phyloP scores from a whole-genome alignment of 2,329 filamentous ascomycete genomes.

The Aspergillus japonicus region DNA sequence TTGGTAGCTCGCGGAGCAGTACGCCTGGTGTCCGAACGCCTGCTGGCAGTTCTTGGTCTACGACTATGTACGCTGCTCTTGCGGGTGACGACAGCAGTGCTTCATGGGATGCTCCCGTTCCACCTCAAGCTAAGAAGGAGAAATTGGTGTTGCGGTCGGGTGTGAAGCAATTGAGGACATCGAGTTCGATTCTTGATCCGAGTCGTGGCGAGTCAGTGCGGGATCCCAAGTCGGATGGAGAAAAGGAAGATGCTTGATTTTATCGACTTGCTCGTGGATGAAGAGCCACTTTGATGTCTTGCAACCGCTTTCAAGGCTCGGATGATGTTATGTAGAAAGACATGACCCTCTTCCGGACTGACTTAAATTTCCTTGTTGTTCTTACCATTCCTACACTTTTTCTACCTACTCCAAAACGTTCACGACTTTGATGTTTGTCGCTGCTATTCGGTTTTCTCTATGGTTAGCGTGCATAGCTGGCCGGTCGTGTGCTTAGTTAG shows the following conservation, averaged over 20 bases:
- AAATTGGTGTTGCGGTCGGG: conserved; percentile 37
- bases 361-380: too few species aligned
- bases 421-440: neutral
- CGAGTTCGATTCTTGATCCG: conserved; percentile 17
- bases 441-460: neutral
- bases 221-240: neutral
- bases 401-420: too few species aligned
- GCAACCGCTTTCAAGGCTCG: too few species aligned
- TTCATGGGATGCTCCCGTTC: conserved; percentile 1
- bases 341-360: too few species aligned
- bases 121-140: conserved; percentile 27
- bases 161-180: conserved; percentile 29
- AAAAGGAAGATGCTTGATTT: neutral
- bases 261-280: neutral
- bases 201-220: neutral
- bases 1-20: conserved; percentile 24
- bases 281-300: neutral
- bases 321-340: too few species aligned
- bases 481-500: neutral
- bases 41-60: conserved; percentile 15
- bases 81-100: conserved; percentile 20
- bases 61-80: conserved; percentile 35
- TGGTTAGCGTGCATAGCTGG: neutral
- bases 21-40: conserved; percentile 21
- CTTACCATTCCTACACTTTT: too few species aligned